A percentile compares a stretch with the other conserved stretches of the same genome.
Conservation (phyloP, 495 filamentous ascomycete species). For the Lasiosphaeria ovina region DNA sequence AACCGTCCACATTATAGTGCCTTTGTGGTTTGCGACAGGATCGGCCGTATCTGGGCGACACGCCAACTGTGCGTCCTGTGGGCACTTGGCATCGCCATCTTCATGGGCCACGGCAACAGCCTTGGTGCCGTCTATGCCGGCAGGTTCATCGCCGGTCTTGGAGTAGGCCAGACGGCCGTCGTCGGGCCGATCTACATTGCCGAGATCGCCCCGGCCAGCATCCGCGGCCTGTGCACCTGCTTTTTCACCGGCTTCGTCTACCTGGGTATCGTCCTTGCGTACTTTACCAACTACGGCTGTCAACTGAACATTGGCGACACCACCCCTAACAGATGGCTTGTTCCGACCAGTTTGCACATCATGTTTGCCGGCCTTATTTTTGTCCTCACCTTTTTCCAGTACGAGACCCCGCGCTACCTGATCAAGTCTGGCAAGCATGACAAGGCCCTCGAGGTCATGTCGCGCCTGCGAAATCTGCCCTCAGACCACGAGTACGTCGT, state of each 20-base stretch:
- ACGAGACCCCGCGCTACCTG: constrained; percentile 60
- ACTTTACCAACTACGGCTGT: constrained; percentile 57
- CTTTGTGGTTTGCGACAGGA: constrained; percentile 64
- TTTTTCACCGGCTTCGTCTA: constrained; percentile 66
- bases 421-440: constrained; percentile 51
- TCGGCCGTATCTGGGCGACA: constrained; percentile 69
- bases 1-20: constrained; percentile 34
- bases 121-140: constrained; percentile 65
- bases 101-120: constrained; percentile 60
- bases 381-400: constrained; percentile 60
- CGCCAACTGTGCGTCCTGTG: constrained; percentile 63
- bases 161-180: constrained; percentile 65
- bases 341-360: constrained; percentile 69
- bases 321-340: constrained; percentile 59
- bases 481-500: constrained; percentile 49
- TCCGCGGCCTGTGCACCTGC: constrained; percentile 67
- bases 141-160: constrained; percentile 65
- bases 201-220: constrained; percentile 59
- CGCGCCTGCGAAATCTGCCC: constrained; percentile 49
- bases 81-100: constrained; percentile 67
- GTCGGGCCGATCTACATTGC: constrained; percentile 61
- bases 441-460: constrained; percentile 44
- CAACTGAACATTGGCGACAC: constrained; percentile 57
- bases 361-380: constrained; percentile 70
- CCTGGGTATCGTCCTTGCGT: constrained; percentile 60